Conservation (phyloP, 2,329 filamentous ascomycete genomes). For the Colletotrichum simmondsii region DNA sequence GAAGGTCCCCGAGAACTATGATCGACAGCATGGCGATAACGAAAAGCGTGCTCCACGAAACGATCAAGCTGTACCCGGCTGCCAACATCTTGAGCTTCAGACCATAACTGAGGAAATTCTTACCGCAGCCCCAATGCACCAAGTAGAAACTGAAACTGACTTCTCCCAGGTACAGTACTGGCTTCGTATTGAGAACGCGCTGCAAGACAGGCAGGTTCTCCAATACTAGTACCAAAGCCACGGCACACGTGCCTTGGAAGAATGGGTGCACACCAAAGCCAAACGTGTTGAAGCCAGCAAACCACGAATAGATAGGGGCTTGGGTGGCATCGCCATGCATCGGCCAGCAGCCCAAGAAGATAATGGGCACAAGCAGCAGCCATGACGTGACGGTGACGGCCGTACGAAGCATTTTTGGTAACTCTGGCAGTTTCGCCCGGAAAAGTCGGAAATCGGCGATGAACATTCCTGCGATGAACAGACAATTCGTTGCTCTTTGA, state of each 20-base stretch:
- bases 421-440: neutral
- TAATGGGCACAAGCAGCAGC: neutral
- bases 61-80: neutral
- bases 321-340: neutral
- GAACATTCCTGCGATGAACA: constrained; percentile 25
- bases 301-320: neutral
- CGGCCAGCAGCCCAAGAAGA: constrained; percentile 24
- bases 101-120: neutral
- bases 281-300: neutral
- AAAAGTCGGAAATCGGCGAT: constrained; percentile 16
- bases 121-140: constrained; percentile 60
- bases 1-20: constrained; percentile 58
- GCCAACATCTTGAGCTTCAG: neutral
- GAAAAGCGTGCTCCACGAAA: neutral
- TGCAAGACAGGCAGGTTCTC: constrained; percentile 53
- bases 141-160: constrained; percentile 73
- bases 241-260: constrained; percentile 5
- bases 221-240: constrained; percentile 7
- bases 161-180: constrained; percentile 71
- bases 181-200: constrained; percentile 65
- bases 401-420: neutral
- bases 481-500: neutral
- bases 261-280: neutral
- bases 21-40: neutral
- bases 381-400: neutral